Base-by-base conservation (phyloP, 371 early-diverging fungal genomes). In the Apophysomyces variabilis region DNA sequence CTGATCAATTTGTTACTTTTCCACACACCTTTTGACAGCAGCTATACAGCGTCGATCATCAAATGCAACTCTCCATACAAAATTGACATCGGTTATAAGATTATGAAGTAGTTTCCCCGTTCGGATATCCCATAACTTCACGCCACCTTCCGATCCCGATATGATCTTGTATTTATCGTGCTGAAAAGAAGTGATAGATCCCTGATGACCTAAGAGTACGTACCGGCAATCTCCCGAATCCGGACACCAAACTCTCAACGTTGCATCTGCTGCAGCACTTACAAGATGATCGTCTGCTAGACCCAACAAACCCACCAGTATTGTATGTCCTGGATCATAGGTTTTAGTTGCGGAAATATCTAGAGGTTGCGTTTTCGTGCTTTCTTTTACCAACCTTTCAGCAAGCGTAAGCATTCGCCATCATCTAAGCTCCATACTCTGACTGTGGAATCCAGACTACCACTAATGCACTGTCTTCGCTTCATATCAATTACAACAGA, bases 191-290 rank as follows among this genome's bases (percentile, higher is more conserved):
- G 97, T 98, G 58, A 98, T 96, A 18, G 98, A 95, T 3, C 89
- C 92, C 13, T 82, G 60, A 70, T 95, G 94, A 12, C 82, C 82
- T 8, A 83, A 81, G 32, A 96, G 79, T 11, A 87, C 84, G 37
- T 87, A 86, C 37, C 82, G 67, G 68, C 92, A 92, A 21, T 85
- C 82, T 8, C 93, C 92, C 14, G 88, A 85, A 18, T 77, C 77
- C 8, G 94, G 89, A 37, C 88, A 86, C 99, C 99, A 99, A 18
- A 99, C 89, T 3, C 97, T 88, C n/a, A 97, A 86, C 7, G 94
- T 91, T 12, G 93, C 83, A 70, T 99, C 99, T 5, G 99, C 99
- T n/a, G 96, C 93, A 6, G 96, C 98, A 47, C 92, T 96, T 1
- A 97, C 94, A 14, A 98, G 80, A 70, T 91, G 88, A 39, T 89